phyloP scores from a whole-genome alignment of 768 basidiomycete species.

The Sporobolomyces roseus region DNA sequence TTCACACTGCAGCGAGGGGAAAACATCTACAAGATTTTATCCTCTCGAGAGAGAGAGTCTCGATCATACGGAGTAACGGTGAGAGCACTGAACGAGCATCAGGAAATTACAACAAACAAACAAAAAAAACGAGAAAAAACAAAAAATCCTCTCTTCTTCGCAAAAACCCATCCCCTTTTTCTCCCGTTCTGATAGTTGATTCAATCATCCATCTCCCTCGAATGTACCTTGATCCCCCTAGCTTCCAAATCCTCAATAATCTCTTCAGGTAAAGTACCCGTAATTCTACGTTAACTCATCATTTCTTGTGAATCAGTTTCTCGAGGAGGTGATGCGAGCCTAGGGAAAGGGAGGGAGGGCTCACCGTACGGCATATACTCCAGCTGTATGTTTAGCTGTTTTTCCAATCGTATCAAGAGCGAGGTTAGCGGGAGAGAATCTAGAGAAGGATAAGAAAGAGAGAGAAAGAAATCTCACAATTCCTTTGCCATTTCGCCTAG shows the following conservation, averaged over 20 bases:
- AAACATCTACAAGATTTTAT: too few relatives aligned
- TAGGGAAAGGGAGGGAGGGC: constrained; percentile 24
- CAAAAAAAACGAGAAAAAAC: not conserved
- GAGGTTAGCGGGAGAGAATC: not conserved
- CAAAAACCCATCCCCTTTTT: too few relatives aligned
- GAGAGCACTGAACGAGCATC: not conserved
- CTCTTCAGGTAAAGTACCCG: constrained; percentile 77
- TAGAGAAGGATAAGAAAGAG: not conserved
- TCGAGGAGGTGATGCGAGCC: not conserved
- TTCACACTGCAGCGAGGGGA: too few relatives aligned
- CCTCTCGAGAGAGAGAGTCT: too few relatives aligned
- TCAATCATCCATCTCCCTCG: constrained; percentile 39
- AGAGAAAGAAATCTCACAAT: constrained; percentile 55
- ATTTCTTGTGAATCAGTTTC: not conserved
- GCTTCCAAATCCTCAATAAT: constrained; percentile 74
- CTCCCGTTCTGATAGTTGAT: too few relatives aligned
- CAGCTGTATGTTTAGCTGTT: constrained; percentile 88
- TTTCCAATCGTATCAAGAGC: too few relatives aligned
- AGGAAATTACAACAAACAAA: constrained; percentile 2
- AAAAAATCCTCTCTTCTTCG: not conserved
- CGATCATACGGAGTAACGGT: not conserved
- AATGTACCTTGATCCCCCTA: constrained; percentile 63
- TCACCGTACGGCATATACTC: constrained; percentile 81
- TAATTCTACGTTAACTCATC: constrained; percentile 52
- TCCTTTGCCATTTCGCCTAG: constrained; percentile 79